Evolutionary conservation across 1,284 basidiomycete genomes (phyloP), one percentile per base, ranked within the genome.

Genomic region (Kwoniella shivajii): DNA sequence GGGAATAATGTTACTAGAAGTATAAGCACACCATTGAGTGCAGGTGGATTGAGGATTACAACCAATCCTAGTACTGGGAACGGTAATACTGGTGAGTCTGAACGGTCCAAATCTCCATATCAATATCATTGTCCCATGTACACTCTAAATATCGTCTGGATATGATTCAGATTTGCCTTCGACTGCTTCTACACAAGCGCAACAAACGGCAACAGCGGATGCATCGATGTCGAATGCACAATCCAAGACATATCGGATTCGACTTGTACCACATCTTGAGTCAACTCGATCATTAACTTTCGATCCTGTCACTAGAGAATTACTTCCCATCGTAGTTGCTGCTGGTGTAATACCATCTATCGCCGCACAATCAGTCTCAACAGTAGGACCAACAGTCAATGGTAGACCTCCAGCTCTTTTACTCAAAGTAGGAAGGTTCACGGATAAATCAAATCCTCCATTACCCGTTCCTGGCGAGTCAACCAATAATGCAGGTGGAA

Each of bases 231-330:
- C 50, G 44, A 53, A 50, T 55, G 56, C 42, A 16, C 22, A 56
- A 27, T 37, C 43, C 59, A 69, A 64, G 38, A 77, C 74, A 24
- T 80, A 82, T 60, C 80, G 82, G 5, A 80, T 86, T 46, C 88
- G 94, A 11, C 87, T 98, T 54, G 94, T 97, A 2, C 95, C 94
- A 4, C 90, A 96, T 73, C 87, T 98, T 68, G 93, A 98, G 73
- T 87, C 87, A 13, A 86, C 89, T 16, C 86, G 92, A 48, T 90
- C 91, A 0, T 85, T 98, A 14, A 86, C 90, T 56, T 98, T 98
- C 79, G 93, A 97, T 49, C 89, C 94, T 51, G 92, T 97, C 80
- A 83, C 85, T 47, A 86, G 94, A 27, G 92, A 96, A 54, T 46
- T 75, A 34, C 60, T 64, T 11, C 69, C 72, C 24, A 72, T 75